These are phyloP conservation scores for Yamadazyma paraphyllophila DNA, from an alignment of 805 yeast species.

Conservation along the genomic window DNA sequence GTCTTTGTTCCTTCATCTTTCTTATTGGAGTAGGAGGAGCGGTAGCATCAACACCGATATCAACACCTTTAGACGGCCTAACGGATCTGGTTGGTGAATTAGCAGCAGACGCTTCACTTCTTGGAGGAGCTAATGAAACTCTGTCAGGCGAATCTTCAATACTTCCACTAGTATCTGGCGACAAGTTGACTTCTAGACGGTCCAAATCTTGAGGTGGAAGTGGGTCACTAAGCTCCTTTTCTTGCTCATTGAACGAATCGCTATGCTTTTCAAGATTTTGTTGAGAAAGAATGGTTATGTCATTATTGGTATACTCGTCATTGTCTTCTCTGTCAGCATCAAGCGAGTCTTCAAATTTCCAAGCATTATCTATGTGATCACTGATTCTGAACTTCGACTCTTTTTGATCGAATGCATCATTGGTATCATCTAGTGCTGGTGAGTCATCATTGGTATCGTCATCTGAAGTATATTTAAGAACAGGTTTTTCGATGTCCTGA, in stretches of 20 bases:
- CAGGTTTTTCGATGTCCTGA: slow-evolving; percentile 2
- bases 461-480: slow-evolving; percentile 1
- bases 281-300: slow-evolving; percentile 12
- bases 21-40: slow-evolving; percentile 17
- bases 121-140: slow-evolving; percentile 14
- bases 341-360: slow-evolving; percentile 38
- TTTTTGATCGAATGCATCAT: neutral
- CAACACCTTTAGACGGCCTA: slow-evolving; percentile 1
- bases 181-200: slow-evolving; percentile 13
- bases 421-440: neutral
- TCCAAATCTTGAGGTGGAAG: neutral
- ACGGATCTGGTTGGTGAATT: slow-evolving; percentile 10
- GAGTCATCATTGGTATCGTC: slow-evolving; percentile 4
- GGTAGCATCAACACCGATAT: slow-evolving; percentile 21
- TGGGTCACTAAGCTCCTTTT: neutral
- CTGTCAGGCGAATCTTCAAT: slow-evolving; percentile 19
- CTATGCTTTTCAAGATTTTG: neutral
- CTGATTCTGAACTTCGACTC: slow-evolving; percentile 16
- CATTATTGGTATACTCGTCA: slow-evolving; percentile 26
- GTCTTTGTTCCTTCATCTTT: slow-evolving; percentile 10
- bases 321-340: slow-evolving; percentile 42
- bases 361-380: slow-evolving; percentile 33
- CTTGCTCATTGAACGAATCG: neutral
- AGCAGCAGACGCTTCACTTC: slow-evolving; percentile 14
- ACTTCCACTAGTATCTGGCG: slow-evolving; percentile 15